Evolutionary conservation across 352 stramenopile species (phyloP), one percentile per base, ranked within the genome.

Genomic region (Phytophthora melonis): DNA sequence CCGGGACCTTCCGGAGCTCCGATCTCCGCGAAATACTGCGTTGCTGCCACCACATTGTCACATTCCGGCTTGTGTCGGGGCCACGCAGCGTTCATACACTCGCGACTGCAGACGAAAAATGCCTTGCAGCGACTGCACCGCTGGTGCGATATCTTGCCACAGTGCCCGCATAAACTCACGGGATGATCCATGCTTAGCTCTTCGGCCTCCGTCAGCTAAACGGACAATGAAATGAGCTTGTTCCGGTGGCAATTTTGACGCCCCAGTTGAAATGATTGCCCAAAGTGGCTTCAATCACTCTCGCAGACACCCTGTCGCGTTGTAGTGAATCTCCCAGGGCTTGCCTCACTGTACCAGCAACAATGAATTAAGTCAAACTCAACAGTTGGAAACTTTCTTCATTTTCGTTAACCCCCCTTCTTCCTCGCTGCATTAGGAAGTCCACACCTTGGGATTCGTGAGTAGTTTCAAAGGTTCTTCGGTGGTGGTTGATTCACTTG

Each of bases 1-100:
- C 43, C 43, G n/a, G 41, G 8, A 34, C 27, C 8, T 19, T 57
- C 50, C 10, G 25, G 13, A n/a, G 25, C 36, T 41, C 54, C 41
- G 19, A 57, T 64, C 9, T 39, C 27, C 10, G 68, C 10, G 6
- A 71, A 47, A n/a, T 67, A 30, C 53, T 75, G 55, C 14, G 55
- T 64, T 16, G 61, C 55, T 3, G 7, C 50, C 52, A 75, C 60
- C 9, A 75, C 23, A 4, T 54, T 47, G 45, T 65, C 11, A 47
- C 75, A 82, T 23, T 77, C 67, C n/a, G 57, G 39, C 36, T 72
- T 81, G 67, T 81, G 75, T 18, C 16, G 18, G 13, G 50, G 49
- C 75, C 71, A 82, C 47, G 63, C 25, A 4, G 30, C 45, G n/a
- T 27, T 62, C 45, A 74, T 57, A 39, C 75, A 82, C 52, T 61